Evolutionary conservation across 1,284 basidiomycete genomes (phyloP), one percentile per base, ranked within the genome.

Genomic region (Lentinula novae-zelandiae): DNA sequence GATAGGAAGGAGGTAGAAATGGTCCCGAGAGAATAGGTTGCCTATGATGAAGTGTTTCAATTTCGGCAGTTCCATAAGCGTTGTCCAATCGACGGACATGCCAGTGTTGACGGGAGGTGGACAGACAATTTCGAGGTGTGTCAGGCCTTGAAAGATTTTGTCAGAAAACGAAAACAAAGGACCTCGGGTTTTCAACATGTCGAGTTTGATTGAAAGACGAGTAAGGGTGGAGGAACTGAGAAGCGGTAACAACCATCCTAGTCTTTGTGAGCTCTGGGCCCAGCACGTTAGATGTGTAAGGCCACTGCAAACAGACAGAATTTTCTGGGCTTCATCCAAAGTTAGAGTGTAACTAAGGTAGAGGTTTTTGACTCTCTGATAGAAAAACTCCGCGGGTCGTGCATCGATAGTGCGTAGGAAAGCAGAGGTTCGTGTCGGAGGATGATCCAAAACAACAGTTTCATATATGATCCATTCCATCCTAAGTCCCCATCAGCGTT

Each of bases 41-140:
- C 73, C 72, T 13, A 75, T 57, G 4, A 69, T 68, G n/a, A 73
- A 62, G 59, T 75, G 72, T 4, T 71, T 72, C n/a, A 75, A 65
- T 12, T 60, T 51, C 5, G 72, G 72, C 9, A 75, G 66, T 4
- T 50, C 22, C 34, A 63, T 55, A 0, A 74, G 60, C 5, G 66
- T 62, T n/a, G 63, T 58, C 70, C 70, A 72, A 53, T 73, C 71
- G 20, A 70, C 50, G 38, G 38, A 42, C 13, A 34, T 33, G 60
- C 36, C 53, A 51, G 9, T 3, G 13, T 55, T 40, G 12, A 39
- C 31, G 39, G 48, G 17, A 31, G 2, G 66, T 63, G 71, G 70
- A 39, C 70, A 67, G 50, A 73, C 71, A 46, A 75, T 66, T 55
- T 73, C 73, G 42, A 74, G 67, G 57, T 74, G 73, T 1, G 72